phyloP scores from a whole-genome alignment of 2,329 filamentous ascomycete genomes.

The Fusarium solani-melongenae region DNA sequence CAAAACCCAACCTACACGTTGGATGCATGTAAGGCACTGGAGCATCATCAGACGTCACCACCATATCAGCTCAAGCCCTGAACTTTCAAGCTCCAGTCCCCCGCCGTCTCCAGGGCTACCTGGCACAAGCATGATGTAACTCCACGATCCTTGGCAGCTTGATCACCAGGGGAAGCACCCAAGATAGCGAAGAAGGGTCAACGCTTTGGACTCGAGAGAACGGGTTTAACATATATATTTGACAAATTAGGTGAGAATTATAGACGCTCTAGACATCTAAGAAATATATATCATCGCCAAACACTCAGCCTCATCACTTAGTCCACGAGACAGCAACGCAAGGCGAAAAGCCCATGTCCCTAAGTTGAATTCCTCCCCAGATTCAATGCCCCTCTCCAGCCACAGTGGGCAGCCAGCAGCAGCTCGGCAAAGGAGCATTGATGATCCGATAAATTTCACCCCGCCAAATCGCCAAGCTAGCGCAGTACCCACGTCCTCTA shows the following conservation, averaged over 20 bases:
- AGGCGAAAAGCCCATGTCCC: background rate
- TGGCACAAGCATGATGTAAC: background rate
- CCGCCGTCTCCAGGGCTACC: background rate
- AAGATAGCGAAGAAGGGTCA: background rate
- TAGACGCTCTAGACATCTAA: background rate
- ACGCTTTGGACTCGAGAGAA: background rate
- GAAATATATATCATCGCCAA: background rate
- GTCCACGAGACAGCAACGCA: too few relatives aligned
- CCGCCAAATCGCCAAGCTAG: conserved; percentile 38
- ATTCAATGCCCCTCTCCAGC: background rate
- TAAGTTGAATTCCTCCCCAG: background rate
- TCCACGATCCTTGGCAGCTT: background rate
- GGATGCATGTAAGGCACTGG: background rate
- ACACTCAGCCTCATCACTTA: background rate
- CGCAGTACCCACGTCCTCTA: conserved; percentile 19
- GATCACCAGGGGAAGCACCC: background rate
- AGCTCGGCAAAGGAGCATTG: conserved; percentile 41
- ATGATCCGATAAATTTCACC: conserved; percentile 45
- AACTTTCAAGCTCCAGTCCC: conserved; percentile 18
- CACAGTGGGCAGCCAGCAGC: background rate
- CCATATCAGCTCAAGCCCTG: conserved; percentile 19
- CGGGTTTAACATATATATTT: background rate
- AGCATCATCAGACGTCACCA: conserved; percentile 17
- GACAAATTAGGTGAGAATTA: background rate
- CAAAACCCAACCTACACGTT: too few relatives aligned